Evolutionary conservation across 2,329 filamentous ascomycete genomes (phyloP).

Genomic region (Aureobasidium zeae): DNA sequence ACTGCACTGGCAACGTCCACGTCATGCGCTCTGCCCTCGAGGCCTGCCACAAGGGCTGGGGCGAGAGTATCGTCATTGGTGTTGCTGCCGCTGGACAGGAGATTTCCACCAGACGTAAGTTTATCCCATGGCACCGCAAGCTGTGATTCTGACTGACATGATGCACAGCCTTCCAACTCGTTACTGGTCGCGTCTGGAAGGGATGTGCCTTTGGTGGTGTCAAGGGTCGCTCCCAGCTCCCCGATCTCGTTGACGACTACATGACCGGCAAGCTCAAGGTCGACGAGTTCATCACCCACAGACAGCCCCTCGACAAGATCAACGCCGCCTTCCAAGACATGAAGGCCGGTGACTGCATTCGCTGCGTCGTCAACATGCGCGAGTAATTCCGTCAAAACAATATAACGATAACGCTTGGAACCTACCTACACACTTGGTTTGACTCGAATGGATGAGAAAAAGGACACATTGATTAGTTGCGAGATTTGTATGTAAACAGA

Average conservation of each 20-base stretch:
- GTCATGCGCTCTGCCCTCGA: constrained; percentile 95
- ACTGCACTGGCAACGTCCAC: constrained; percentile 93
- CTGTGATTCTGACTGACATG: not conserved
- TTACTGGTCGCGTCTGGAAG: constrained; percentile 95
- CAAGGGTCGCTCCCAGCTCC: constrained; percentile 91
- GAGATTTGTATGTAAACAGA: not conserved
- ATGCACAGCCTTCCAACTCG: constrained; percentile 80
- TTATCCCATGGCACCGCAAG: no score
- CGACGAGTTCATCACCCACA: constrained; percentile 98
- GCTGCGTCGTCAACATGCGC: constrained; percentile 70
- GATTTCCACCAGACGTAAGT: constrained; percentile 84
- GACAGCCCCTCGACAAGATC: constrained; percentile 71
- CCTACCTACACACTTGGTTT: constrained; percentile 7
- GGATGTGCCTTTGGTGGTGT: constrained; percentile 96
- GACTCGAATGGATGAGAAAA: constrained; percentile 9
- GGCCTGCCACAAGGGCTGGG: constrained; percentile 99
- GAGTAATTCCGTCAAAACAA: constrained; percentile 10
- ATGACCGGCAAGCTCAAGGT: constrained; percentile 86
- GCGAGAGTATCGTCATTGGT: constrained; percentile 94
- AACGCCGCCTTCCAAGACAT: constrained; percentile 87
- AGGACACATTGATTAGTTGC: not conserved
- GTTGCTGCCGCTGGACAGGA: constrained; percentile 94
- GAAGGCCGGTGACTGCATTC: constrained; percentile 95
- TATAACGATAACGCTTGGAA: constrained; percentile 14
- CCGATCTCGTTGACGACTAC: constrained; percentile 81